phyloP scores from a whole-genome alignment of 305 asterid species.

The Rubia peregrina region DNA sequence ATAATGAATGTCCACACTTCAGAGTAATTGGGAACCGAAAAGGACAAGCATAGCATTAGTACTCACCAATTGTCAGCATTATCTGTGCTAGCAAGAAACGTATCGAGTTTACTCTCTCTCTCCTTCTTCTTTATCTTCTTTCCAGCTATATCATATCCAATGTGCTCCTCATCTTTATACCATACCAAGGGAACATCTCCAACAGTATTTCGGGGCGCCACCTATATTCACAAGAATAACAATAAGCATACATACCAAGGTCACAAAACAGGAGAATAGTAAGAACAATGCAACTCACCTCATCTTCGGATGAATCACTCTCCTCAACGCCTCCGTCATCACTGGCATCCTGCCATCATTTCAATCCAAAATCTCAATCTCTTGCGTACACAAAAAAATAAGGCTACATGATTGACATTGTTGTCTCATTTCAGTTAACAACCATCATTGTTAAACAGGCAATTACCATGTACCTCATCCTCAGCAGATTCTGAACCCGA shows the following conservation, averaged over 20 bases:
- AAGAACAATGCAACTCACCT: slow-evolving; percentile 37
- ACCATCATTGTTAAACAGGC: slow-evolving; percentile 6
- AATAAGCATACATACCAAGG: background rate
- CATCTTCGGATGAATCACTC: slow-evolving; percentile 99
- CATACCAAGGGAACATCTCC: slow-evolving; percentile 84
- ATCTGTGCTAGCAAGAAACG: slow-evolving; percentile 76
- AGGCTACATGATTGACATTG: background rate
- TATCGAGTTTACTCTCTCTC: slow-evolving; percentile 65
- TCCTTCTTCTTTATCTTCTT: slow-evolving; percentile 90
- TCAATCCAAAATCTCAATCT: background rate
- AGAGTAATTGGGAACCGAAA: background rate
- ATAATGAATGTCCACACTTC: background rate
- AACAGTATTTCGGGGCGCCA: slow-evolving; percentile 82
- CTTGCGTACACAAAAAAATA: slow-evolving; percentile 6
- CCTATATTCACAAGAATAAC: slow-evolving; percentile 35
- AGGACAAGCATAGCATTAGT: background rate
- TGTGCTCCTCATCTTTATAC: slow-evolving; percentile 93
- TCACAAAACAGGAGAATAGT: background rate
- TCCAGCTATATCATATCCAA: slow-evolving; percentile 84
- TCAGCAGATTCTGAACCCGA: slow-evolving; percentile 42
- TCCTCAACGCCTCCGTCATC: slow-evolving; percentile 40
- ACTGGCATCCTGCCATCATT: slow-evolving; percentile 37
- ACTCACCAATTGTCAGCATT: slow-evolving; percentile 76
- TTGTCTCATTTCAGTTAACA: background rate
- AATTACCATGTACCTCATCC: slow-evolving; percentile 44